Percentiles rank a stretch among this genome's conserved stretches.
phyloP scores from a whole-genome alignment of 257 asterid genomes.

The Linderniella brevidens region DNA sequence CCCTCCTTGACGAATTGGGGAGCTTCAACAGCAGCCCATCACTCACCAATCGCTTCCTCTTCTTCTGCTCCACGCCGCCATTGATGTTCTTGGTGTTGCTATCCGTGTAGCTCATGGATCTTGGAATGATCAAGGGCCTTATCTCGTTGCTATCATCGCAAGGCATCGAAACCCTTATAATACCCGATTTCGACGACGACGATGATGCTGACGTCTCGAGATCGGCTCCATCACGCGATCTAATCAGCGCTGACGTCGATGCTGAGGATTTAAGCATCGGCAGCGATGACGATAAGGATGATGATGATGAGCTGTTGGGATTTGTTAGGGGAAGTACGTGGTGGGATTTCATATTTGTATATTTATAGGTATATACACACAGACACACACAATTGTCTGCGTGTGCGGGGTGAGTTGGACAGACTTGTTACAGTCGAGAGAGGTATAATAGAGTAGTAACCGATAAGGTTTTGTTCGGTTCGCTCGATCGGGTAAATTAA shows the following conservation, averaged over 20 bases:
- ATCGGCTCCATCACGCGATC: constrained; percentile 34
- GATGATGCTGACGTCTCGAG: constrained; percentile 3
- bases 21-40: constrained; percentile 27
- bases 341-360: constrained; percentile 19
- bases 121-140: constrained; percentile 38
- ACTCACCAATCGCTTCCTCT: constrained; percentile 54
- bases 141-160: constrained; percentile 36
- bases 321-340: constrained; percentile 40
- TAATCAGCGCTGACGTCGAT: constrained; percentile 25
- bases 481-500: no score
- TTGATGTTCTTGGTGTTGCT: constrained; percentile 6
- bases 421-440: no score
- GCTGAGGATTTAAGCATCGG: constrained; percentile 13
- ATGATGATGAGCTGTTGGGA: constrained; percentile 16
- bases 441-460: no score
- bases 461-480: no score
- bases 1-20: constrained; percentile 16
- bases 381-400: no score
- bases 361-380: neutral
- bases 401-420: no score
- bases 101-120: constrained; percentile 34
- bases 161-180: constrained; percentile 30
- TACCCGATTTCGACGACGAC: no score
- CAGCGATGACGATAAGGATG: constrained; percentile 27
- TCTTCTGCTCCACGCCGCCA: constrained; percentile 26